Evolutionary conservation across 2,329 filamentous ascomycete genomes (phyloP), one percentile per base, ranked within the genome.

Genomic region (Triangularia setosa): DNA sequence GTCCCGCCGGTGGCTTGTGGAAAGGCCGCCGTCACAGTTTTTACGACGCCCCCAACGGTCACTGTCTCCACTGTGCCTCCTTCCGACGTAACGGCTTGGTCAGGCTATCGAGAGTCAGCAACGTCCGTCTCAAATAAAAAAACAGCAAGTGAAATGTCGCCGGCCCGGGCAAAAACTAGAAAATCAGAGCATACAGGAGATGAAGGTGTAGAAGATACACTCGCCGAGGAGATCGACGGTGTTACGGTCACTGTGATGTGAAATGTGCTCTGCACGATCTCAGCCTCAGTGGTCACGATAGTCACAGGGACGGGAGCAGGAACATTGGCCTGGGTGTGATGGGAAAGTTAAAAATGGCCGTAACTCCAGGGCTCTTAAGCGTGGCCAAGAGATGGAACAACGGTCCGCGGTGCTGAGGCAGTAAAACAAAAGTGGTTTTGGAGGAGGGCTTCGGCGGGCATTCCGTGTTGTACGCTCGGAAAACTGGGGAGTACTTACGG

Each of bases 21-120:
- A 21, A 48, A 48, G 6, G 78, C 78, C 16, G 84, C 78, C 1
- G 83, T 86, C 2, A 88, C 80, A 1, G 84, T 88, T 64, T 79
- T 80, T 23, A 86, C 75, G 4, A 76, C 80, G 18, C 85, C 84
- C 9, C 79, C 81, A 6, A 79, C 78, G 0, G 84, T 88, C 9
- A 88, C 79, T 0, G 86, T 88, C 70, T 73, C 8, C 76, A 78
- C 9, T 74, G 75, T 21, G 76, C 70, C 21, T 75, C 56, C 67
- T 70, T 48, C 65, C 68, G 40, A 48, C 40, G 40, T 48, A 27
- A 55, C 52, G 25, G 23, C 23, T 55, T 55, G 52, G 11, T 52
- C 23, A 30, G 56, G 33, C 40, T 55, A 28, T 27, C 2, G 12
- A 61, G 14, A 44, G 33, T 35, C 33, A 35, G 30, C 28, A 23